These are phyloP conservation scores for Coffea humblotiana DNA, from an alignment of 305 asterid genomes.

Conservation along the genomic window DNA sequence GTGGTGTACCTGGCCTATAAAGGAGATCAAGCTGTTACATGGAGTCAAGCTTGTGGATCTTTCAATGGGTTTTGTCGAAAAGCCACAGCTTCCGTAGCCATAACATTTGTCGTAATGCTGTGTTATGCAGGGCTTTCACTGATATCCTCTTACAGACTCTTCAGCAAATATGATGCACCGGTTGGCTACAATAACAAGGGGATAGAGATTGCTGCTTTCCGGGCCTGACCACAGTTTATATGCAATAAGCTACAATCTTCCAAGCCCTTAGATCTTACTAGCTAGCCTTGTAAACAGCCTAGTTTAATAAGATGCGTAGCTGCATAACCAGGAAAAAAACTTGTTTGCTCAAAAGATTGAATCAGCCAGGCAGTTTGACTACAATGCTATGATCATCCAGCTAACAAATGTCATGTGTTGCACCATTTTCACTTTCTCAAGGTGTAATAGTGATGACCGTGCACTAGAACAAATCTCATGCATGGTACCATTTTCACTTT, in stretches of 20 bases:
- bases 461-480: not conserved
- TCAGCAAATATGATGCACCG: slow-evolving; percentile 85
- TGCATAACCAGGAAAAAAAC: not conserved
- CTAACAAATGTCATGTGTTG: not conserved
- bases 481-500: not conserved
- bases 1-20: slow-evolving; percentile 80
- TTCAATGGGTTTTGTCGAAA: slow-evolving; percentile 70
- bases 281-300: not conserved
- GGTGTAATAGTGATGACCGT: not conserved
- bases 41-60: slow-evolving; percentile 72
- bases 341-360: not conserved
- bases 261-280: not conserved
- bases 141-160: slow-evolving; percentile 74
- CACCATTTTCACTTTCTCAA: not conserved
- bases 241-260: not conserved
- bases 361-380: not conserved
- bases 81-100: slow-evolving; percentile 65
- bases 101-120: slow-evolving; percentile 65
- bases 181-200: slow-evolving; percentile 45
- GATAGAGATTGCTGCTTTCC: slow-evolving; percentile 44
- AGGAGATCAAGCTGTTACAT: slow-evolving; percentile 60
- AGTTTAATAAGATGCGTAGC: not conserved
- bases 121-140: slow-evolving; percentile 74
- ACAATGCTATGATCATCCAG: not conserved
- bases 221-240: slow-evolving; percentile 21